These are phyloP conservation scores for Cladophialophora immunda DNA, from an alignment of 2,329 filamentous ascomycete genomes.

Conservation along the genomic window DNA sequence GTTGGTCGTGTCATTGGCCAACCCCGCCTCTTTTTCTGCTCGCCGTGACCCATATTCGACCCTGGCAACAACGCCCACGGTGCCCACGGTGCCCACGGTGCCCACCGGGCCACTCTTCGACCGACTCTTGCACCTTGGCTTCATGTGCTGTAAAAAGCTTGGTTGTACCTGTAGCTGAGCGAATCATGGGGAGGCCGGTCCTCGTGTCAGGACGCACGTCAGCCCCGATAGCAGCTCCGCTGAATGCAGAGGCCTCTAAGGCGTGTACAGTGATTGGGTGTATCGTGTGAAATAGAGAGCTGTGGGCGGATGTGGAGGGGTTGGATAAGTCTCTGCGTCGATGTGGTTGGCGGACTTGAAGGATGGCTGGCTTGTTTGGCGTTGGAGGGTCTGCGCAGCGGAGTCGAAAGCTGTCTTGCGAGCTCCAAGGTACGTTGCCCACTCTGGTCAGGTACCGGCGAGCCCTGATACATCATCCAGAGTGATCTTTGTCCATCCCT, in stretches of 20 bases:
- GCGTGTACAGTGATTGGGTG: not conserved
- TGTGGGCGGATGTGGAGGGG: not conserved
- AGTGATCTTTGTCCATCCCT: not conserved
- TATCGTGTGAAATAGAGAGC: not conserved
- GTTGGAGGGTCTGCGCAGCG: not conserved
- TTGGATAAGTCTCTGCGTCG: not conserved
- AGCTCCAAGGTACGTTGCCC: not conserved
- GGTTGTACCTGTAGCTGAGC: constrained; percentile 4
- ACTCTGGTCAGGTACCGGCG: not conserved
- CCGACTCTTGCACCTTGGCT: constrained; percentile 5
- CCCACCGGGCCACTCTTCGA: not conserved
- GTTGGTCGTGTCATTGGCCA: constrained; percentile 11
- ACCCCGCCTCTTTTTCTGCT: constrained; percentile 4
- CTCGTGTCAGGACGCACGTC: constrained; percentile 17
- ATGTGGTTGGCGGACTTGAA: constrained; percentile 1
- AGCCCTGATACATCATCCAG: constrained; percentile 1
- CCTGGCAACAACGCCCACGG: not conserved
- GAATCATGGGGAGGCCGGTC: constrained; percentile 9
- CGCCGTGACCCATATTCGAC: constrained; percentile 1
- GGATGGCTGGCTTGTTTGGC: not conserved
- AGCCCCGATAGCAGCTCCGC: constrained; percentile 7
- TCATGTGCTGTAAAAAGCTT: constrained; percentile 20
- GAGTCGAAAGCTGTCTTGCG: not conserved
- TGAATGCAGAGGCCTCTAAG: not conserved
- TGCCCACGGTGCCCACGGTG: not conserved